phyloP scores from a whole-genome alignment of 2,329 filamentous ascomycete species.

The Aspergillus sojae region DNA sequence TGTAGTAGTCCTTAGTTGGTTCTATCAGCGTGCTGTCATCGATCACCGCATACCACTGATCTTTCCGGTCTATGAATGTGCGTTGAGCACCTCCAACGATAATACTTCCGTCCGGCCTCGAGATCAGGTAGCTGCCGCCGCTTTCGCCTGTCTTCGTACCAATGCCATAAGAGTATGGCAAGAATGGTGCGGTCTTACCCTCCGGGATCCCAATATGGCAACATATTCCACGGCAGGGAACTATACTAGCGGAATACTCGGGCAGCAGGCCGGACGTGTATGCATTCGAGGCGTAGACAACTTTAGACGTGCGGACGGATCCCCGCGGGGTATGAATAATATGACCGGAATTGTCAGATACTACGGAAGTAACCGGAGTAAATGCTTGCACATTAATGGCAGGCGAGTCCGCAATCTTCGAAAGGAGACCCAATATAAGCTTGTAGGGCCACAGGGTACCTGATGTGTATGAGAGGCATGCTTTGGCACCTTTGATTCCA shows the following conservation, averaged over 20 bases:
- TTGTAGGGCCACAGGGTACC: conserved; percentile 69
- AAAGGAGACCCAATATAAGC: conserved; percentile 71
- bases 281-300: conserved; percentile 81
- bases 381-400: conserved; percentile 58
- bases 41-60: conserved; percentile 50
- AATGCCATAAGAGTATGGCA: conserved; percentile 61
- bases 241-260: conserved; percentile 69
- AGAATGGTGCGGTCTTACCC: conserved; percentile 30
- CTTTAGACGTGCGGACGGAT: conserved; percentile 60
- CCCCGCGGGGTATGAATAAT: conserved; percentile 63
- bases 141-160: conserved; percentile 56
- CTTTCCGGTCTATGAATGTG: conserved; percentile 26
- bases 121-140: conserved; percentile 60
- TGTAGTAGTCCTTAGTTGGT: conserved; percentile 45
- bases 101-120: conserved; percentile 57
- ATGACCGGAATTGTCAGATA: conserved; percentile 52
- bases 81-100: conserved; percentile 66
- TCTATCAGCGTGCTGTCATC: conserved; percentile 56
- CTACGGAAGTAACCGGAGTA: conserved; percentile 48
- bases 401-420: conserved; percentile 53
- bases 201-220: conserved; percentile 36
- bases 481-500: conserved; percentile 44
- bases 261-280: conserved; percentile 80
- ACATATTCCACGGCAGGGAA: conserved; percentile 70
- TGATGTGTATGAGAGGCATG: conserved; percentile 40